Base-by-base conservation (phyloP, 805 yeast species). In the Blastobotrys mokoenaii region DNA sequence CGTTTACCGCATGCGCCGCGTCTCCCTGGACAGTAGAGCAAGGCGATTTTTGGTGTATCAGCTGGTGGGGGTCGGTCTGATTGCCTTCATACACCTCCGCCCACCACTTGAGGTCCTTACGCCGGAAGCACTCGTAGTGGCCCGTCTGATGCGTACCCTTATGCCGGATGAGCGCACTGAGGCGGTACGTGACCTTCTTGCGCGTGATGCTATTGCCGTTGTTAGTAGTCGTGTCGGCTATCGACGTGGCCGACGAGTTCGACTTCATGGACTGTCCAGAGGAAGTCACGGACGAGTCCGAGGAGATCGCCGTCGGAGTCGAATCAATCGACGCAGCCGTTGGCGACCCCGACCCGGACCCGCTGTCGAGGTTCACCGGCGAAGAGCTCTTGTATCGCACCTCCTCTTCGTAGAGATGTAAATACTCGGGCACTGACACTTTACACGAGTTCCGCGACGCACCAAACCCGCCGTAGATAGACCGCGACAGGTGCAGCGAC, bases 141-240 rank as follows among this genome's bases (percentile, higher is more conserved):
- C 97, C 97, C 38, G 79, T 76, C 16, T 80, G 73, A 62, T 89
- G 97, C 1, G 90, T 79, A 0, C 98, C 98, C 39, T 80, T 77
- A 60, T 93, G 97, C 52, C 88, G 74, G 15, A 93, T 79, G 50
- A 86, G 67, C 0, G 96, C 83, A 50, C 73, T 75, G 32, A 93
- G 69, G 48, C 69, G 68, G 60, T 85, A 88, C 35, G 66, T 71
- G 48, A 65, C 64, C 12, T 45, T 41, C 63, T 29, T 35, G 27
- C 20, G 22, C 3, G 27, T 11, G 5, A 35, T 46, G 49, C 29
- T 39, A 46, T 9, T 52, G 46, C 17, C 50, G 49, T 20, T 33
- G 31, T 11, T 43, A 46, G 39, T 47, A 46, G 36, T 32, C 3
- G 38, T 32, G 35, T 32, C 16, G 35, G 35, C 35, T 9, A 15